phyloP scores from a whole-genome alignment of 192 early-diverging fungal genomes.

The Allomyces macrogynus region DNA sequence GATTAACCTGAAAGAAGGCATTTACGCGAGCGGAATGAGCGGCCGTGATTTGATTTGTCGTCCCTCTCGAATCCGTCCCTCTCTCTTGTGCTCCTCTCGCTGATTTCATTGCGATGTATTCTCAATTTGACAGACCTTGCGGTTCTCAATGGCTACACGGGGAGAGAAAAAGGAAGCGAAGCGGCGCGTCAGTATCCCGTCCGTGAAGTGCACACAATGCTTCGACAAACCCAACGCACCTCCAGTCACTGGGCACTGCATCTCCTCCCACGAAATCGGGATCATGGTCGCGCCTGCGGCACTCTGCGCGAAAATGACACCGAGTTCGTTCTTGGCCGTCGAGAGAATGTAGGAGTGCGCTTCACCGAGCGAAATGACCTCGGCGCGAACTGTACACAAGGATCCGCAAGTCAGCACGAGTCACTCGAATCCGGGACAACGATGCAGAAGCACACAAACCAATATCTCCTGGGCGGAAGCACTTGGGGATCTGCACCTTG shows the following conservation, averaged over 20 bases:
- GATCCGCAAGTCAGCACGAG: no score
- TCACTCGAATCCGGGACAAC: no score
- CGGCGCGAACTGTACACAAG: slow-evolving; percentile 26
- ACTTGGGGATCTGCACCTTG: slow-evolving; percentile 71
- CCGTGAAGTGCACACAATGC: not conserved
- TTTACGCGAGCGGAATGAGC: no score
- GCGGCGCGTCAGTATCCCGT: not conserved
- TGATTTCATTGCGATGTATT: no score
- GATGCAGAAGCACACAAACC: slow-evolving; percentile 1
- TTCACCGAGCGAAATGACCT: slow-evolving; percentile 83
- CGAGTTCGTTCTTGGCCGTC: slow-evolving; percentile 80
- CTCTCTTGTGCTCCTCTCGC: no score
- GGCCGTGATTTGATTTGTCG: no score
- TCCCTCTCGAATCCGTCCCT: no score
- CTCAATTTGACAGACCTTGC: slow-evolving; percentile 29
- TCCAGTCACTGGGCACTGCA: slow-evolving; percentile 86
- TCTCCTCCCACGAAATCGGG: slow-evolving; percentile 93
- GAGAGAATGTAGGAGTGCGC: slow-evolving; percentile 73
- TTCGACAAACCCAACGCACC: not conserved
- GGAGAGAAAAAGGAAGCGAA: no score
- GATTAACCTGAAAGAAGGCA: no score
- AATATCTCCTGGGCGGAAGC: slow-evolving; percentile 87
- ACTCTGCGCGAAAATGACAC: slow-evolving; percentile 83
- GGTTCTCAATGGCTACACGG: slow-evolving; percentile 43
- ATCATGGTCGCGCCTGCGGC: slow-evolving; percentile 48